A percentile compares a stretch with the other conserved stretches of the same genome.
These are phyloP conservation scores for Paramarasmius palmivorus DNA, from an alignment of 1,284 basidiomycete species.

Conservation along the genomic window DNA sequence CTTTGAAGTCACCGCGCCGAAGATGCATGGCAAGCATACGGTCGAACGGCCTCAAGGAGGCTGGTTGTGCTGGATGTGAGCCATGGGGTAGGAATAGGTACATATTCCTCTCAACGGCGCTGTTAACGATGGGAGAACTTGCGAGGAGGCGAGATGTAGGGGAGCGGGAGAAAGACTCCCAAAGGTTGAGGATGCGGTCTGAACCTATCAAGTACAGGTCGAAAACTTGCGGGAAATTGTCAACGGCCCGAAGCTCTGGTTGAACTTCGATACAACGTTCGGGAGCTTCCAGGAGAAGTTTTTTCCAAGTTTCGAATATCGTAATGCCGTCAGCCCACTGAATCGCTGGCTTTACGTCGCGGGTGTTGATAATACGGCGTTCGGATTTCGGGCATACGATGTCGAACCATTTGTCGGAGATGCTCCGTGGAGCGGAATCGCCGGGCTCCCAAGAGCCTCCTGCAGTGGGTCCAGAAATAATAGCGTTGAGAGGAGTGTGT, in stretches of 20 bases:
- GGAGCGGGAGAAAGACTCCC: conserved; percentile 38
- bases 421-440: conserved; percentile 35
- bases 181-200: conserved; percentile 33
- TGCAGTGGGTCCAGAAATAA: too few relatives aligned
- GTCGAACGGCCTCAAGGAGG: conserved; percentile 35
- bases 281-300: conserved; percentile 35
- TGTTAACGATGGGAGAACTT: conserved; percentile 38
- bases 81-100: conserved; percentile 36
- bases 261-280: conserved; percentile 46
- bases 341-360: conserved; percentile 26
- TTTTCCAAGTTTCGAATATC: conserved; percentile 39
- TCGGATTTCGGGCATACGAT: conserved; percentile 31
- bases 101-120: conserved; percentile 40
- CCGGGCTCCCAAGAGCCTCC: conserved; percentile 34
- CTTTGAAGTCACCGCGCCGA: conserved; percentile 59
- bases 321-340: conserved; percentile 24
- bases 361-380: conserved; percentile 28
- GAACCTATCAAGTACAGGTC: conserved; percentile 44
- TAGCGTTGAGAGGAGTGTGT: conserved; percentile 34
- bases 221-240: conserved; percentile 41
- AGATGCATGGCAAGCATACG: conserved; percentile 52
- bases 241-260: conserved; percentile 26
- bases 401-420: conserved; percentile 34
- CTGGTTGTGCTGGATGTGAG: conserved; percentile 26
- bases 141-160: conserved; percentile 38